phyloP scores from a whole-genome alignment of 176 grass and related monocot species.

The Musa itinerans region DNA sequence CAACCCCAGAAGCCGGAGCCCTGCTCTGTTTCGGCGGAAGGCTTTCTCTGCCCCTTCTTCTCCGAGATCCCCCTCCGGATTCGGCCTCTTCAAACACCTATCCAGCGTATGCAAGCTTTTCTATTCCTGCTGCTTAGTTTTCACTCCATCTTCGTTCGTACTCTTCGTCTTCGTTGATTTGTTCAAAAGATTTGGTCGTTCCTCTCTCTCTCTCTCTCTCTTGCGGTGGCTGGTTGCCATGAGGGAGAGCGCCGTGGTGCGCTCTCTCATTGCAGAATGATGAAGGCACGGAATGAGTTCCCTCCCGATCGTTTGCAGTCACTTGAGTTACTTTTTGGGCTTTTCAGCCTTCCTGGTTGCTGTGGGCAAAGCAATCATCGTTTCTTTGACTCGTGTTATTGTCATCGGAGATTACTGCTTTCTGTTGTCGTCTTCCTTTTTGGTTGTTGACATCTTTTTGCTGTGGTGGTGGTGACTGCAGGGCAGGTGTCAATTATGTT shows the following conservation, averaged over 20 bases:
- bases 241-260: neutral
- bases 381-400: neutral
- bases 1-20: neutral
- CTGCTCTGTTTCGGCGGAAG: slow-evolving; percentile 38
- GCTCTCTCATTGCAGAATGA: neutral
- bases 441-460: neutral
- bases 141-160: no score
- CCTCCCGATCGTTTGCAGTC: neutral
- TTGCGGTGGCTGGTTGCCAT: neutral
- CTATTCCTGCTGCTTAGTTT: no score
- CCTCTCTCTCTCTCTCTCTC: no score
- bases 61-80: slow-evolving; percentile 79
- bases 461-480: slow-evolving; percentile 20
- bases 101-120: slow-evolving; percentile 27
- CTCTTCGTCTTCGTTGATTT: neutral
- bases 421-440: neutral
- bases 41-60: slow-evolving; percentile 58
- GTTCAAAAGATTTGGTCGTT: no score
- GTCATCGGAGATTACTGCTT: neutral
- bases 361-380: neutral
- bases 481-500: slow-evolving; percentile 65
- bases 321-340: neutral
- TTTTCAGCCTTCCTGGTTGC: neutral
- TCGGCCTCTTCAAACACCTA: slow-evolving; percentile 72
- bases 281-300: neutral